phyloP scores from a whole-genome alignment of 805 yeast genomes.

The Metschnikowia reukaufii region DNA sequence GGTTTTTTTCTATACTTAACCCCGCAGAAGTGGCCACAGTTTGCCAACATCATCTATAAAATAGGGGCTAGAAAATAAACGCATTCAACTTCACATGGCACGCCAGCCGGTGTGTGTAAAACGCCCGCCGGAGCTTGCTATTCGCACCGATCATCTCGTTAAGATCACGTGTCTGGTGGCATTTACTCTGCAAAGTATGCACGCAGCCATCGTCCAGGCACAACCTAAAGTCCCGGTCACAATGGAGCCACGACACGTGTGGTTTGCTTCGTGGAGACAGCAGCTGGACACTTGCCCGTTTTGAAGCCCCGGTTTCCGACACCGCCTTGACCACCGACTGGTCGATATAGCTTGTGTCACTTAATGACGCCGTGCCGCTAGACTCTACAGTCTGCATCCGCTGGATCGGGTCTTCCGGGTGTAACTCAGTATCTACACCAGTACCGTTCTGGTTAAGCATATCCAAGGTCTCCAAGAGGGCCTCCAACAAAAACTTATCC shows the following conservation, averaged over 20 bases:
- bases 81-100: slow-evolving; percentile 17
- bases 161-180: slow-evolving; percentile 15
- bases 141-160: slow-evolving; percentile 8
- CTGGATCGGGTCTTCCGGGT: background rate
- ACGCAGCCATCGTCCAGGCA: slow-evolving; percentile 17
- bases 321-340: no score
- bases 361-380: background rate
- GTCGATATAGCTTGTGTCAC: background rate
- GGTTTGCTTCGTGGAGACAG: no score
- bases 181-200: slow-evolving; percentile 11
- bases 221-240: slow-evolving; percentile 16
- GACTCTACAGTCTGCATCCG: background rate
- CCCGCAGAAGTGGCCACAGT: no score
- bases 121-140: slow-evolving; percentile 10
- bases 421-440: background rate
- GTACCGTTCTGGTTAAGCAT: background rate
- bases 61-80: slow-evolving; percentile 10
- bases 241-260: slow-evolving; percentile 18
- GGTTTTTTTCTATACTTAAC: no score
- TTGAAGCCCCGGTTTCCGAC: background rate
- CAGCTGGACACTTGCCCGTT: no score
- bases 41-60: no score
- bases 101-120: slow-evolving; percentile 17
- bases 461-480: slow-evolving; percentile 11
- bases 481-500: slow-evolving; percentile 17